Base-by-base conservation (phyloP, 139 green algal species). In the Pleodorina starrii region DNA sequence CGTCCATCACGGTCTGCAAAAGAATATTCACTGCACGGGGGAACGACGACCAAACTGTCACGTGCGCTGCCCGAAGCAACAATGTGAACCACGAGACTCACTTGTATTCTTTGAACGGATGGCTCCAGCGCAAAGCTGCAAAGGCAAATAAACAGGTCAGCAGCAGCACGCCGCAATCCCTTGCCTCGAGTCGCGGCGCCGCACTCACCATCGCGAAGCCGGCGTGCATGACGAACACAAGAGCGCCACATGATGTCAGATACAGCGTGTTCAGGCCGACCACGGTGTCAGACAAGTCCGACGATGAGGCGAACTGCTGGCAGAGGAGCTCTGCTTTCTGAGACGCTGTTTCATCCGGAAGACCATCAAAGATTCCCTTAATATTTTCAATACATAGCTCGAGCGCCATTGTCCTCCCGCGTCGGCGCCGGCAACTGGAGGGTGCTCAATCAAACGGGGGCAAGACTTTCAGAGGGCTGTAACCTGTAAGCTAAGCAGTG, bases 91-190 rank as follows among this genome's bases (percentile, higher is more conserved):
- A 27, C 5, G n/a, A 50, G 2, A 54, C 82, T 88, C 23, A 88
- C 82, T 96, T 27, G 94, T 96, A 94, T 98, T 98, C 93, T 98
- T 98, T 57, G 92, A 93, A 48, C 96, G 93, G 74, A 98, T 96
- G 32, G 95, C 95, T 46, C 96, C 96, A 40, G 95, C 95, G 91
- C 95, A 98, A 1, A 98, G 92, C 95, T 95, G 89, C 84, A 84
- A 38, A 81, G 3, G 29, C 54, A 66, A 66, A 66, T 66, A 66
- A 66, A 25, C 54, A 66, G 71, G 23, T 50, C 60, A 51, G 9
- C 57, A 17, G 71, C 38, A 78, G 50, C 19, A 46, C 44, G 29
- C 6, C 48, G 51, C 77, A 85, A 73, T 38, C 25, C 35, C 72
- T 3, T 3, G 6, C 69, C 48, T 48, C 36, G 7, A 66, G 54